These are phyloP conservation scores for Viridothelium virens DNA, from an alignment of 495 filamentous ascomycete genomes.

Conservation along the genomic window DNA sequence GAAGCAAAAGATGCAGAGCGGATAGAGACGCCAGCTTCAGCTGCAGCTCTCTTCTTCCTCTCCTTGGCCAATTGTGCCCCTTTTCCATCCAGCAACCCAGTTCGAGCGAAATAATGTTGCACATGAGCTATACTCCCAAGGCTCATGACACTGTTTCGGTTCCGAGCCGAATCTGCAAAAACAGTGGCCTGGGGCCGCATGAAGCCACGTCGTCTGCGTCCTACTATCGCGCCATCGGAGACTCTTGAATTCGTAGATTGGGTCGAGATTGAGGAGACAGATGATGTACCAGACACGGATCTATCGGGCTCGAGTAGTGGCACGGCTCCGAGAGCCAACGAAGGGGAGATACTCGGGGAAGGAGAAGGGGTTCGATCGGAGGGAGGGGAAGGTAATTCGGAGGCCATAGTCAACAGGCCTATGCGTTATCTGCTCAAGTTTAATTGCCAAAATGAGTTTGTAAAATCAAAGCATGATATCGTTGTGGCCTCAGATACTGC, in stretches of 20 bases:
- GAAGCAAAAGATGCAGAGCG: conserved; percentile 24
- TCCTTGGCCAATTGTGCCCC: conserved; percentile 73
- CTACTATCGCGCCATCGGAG: conserved; percentile 47
- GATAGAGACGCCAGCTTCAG: neutral
- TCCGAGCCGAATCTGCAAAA: conserved; percentile 82
- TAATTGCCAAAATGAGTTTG: neutral
- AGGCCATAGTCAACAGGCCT: neutral
- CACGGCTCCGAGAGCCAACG: conserved; percentile 54
- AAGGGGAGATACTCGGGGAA: conserved; percentile 59
- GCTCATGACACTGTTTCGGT: conserved; percentile 88
- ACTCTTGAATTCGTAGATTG: conserved; percentile 44
- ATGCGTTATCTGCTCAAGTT: neutral
- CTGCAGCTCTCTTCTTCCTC: conserved; percentile 46
- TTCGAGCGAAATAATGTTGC: conserved; percentile 96
- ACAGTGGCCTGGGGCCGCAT: conserved; percentile 83
- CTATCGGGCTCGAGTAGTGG: conserved; percentile 52
- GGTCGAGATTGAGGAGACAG: conserved; percentile 57
- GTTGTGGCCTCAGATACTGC: neutral
- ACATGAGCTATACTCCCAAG: conserved; percentile 93
- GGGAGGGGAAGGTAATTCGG: conserved; percentile 15
- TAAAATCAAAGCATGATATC: neutral
- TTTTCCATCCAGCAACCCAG: conserved; percentile 87
- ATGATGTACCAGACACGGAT: conserved; percentile 69
- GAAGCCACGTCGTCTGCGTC: conserved; percentile 63
- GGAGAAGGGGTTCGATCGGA: conserved; percentile 42